Percentiles rank a stretch among this genome's conserved stretches.
These are phyloP conservation scores for Aspergillus unguis DNA, from an alignment of 2,329 filamentous ascomycete genomes.

Conservation along the genomic window DNA sequence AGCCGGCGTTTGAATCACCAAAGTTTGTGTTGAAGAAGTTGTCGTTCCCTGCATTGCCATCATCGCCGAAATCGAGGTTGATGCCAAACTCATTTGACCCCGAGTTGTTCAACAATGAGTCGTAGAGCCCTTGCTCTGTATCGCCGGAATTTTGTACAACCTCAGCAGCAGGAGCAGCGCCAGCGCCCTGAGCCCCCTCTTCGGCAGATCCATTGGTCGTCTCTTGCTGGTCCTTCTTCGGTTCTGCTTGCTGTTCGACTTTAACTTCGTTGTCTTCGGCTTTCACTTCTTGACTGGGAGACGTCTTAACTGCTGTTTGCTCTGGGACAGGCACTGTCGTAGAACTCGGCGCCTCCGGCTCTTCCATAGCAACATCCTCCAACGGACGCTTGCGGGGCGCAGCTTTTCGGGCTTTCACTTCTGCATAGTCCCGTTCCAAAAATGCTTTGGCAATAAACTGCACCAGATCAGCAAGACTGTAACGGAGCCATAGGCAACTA, in stretches of 20 bases:
- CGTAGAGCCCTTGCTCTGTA: constrained; percentile 38
- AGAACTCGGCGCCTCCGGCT: constrained; percentile 18
- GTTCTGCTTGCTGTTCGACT: constrained; percentile 13
- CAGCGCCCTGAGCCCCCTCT: constrained; percentile 21
- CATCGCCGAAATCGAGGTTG: constrained; percentile 39
- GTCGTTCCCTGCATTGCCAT: constrained; percentile 34
- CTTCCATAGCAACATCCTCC: constrained; percentile 32
- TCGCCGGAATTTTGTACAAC: constrained; percentile 26
- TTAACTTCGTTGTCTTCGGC: constrained; percentile 11
- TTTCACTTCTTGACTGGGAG: constrained; percentile 20
- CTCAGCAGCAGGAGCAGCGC: neutral
- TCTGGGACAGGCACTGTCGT: constrained; percentile 15
- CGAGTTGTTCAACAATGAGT: constrained; percentile 38
- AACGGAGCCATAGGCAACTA: neutral
- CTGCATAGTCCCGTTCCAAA: constrained; percentile 42
- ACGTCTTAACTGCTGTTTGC: constrained; percentile 19
- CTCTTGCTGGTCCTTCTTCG: constrained; percentile 13
- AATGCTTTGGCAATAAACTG: constrained; percentile 45
- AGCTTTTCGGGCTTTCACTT: constrained; percentile 31
- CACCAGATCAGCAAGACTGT: constrained; percentile 5
- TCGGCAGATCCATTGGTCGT: constrained; percentile 16
- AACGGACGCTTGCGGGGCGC: constrained; percentile 20
- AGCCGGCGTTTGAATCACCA: constrained; percentile 19
- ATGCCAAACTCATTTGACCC: constrained; percentile 37
- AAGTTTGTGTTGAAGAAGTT: constrained; percentile 36